Conservation (phyloP, 2,329 filamentous ascomycete genomes). For the Alternaria sp. region DNA sequence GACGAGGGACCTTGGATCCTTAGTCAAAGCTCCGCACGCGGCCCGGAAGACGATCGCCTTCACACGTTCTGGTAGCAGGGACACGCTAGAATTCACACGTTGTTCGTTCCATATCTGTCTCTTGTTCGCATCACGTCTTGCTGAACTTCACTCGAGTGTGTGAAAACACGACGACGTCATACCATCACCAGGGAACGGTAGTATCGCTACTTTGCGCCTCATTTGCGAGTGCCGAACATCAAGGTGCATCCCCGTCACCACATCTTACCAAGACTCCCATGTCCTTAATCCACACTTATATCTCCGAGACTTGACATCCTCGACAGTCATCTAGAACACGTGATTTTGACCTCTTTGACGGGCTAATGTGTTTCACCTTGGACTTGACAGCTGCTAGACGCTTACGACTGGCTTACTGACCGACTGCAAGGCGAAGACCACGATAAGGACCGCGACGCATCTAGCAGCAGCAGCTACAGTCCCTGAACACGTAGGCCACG, state of each 20-base stretch:
- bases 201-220: slow-evolving; percentile 9
- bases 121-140: neutral
- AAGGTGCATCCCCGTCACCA: slow-evolving; percentile 8
- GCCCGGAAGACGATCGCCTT: slow-evolving; percentile 16
- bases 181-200: neutral
- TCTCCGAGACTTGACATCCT: neutral
- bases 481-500: slow-evolving; percentile 3
- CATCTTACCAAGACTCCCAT: neutral
- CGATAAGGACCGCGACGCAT: slow-evolving; percentile 7
- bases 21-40: slow-evolving; percentile 26
- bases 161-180: slow-evolving; percentile 17
- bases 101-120: slow-evolving; percentile 4
- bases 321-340: neutral
- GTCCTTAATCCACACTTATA: neutral
- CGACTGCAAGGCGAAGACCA: neutral
- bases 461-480: neutral
- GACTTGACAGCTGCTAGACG: neutral
- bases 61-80: slow-evolving; percentile 9
- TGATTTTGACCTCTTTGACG: neutral
- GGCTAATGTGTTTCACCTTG: slow-evolving; percentile 3
- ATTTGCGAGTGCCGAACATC: slow-evolving; percentile 11
- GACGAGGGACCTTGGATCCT: slow-evolving; percentile 20
- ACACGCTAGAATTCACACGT: slow-evolving; percentile 10
- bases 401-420: neutral
- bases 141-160: neutral